These are phyloP conservation scores for Xylariaceae sp. DNA, from an alignment of 2,329 filamentous ascomycete genomes.

Conservation along the genomic window DNA sequence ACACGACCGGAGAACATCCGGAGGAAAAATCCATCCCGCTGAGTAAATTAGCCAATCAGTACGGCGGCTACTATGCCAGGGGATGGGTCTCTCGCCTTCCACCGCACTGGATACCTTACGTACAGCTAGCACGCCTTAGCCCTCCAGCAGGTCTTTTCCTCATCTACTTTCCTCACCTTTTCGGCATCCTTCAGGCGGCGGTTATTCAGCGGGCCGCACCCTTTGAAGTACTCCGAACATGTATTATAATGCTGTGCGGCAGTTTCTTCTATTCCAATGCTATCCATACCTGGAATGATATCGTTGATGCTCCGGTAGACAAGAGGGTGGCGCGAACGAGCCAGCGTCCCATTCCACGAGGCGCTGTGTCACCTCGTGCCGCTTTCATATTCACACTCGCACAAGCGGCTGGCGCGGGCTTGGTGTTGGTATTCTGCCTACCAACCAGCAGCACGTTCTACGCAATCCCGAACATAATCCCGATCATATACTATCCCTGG, in stretches of 20 bases:
- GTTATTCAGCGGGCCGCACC: slow-evolving; percentile 23
- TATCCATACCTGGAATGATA: slow-evolving; percentile 41
- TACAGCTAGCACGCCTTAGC: slow-evolving; percentile 39
- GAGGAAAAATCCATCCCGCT: too few species aligned
- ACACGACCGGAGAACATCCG: too few species aligned
- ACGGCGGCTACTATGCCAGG: slow-evolving; percentile 37
- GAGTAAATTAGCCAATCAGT: too few species aligned
- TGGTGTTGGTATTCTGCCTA: slow-evolving; percentile 30
- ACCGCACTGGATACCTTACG: slow-evolving; percentile 37
- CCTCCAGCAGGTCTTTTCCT: slow-evolving; percentile 37
- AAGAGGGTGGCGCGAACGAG: slow-evolving; percentile 34
- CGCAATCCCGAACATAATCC: slow-evolving; percentile 34
- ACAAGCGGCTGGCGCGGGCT: slow-evolving; percentile 31
- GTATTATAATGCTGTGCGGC: slow-evolving; percentile 27
- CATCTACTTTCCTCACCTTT: slow-evolving; percentile 40
- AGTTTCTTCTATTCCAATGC: slow-evolving; percentile 40
- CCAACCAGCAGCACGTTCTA: slow-evolving; percentile 28
- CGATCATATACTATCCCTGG: slow-evolving; percentile 38
- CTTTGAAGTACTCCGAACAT: slow-evolving; percentile 22
- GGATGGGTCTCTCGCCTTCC: slow-evolving; percentile 37
- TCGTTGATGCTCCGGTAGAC: slow-evolving; percentile 40
- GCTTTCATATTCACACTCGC: slow-evolving; percentile 37
- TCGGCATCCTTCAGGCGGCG: slow-evolving; percentile 35
- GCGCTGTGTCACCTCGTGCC: slow-evolving; percentile 33
- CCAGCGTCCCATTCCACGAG: slow-evolving; percentile 39